Conservation (phyloP, 805 yeast species). For the Kodamaea kakaduensis region DNA sequence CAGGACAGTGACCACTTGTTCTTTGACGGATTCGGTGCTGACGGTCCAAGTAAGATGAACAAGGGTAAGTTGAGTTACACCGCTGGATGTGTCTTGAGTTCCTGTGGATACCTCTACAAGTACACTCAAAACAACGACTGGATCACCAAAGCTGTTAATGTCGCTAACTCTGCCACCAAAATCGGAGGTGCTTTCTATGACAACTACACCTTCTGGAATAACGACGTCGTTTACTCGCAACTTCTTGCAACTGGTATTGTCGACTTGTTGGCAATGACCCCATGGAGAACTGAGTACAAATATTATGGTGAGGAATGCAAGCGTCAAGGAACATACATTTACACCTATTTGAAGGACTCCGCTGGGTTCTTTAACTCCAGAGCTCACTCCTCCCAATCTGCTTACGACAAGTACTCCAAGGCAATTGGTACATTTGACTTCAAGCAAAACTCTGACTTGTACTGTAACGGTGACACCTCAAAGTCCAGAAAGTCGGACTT, state of each 20-base stretch:
- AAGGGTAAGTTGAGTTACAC: slow-evolving; percentile 28
- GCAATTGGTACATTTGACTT: too few species aligned
- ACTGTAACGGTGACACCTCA: slow-evolving; percentile 10
- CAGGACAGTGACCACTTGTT: slow-evolving; percentile 20
- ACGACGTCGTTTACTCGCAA: slow-evolving; percentile 20
- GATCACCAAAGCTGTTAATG: slow-evolving; percentile 15
- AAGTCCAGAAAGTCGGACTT: slow-evolving; percentile 11
- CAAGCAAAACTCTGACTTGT: slow-evolving; percentile 1
- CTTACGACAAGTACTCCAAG: slow-evolving; percentile 4
- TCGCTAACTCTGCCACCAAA: slow-evolving; percentile 18
- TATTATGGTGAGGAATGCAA: slow-evolving; percentile 12
- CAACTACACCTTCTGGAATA: slow-evolving; percentile 19
- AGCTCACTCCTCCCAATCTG: background rate
- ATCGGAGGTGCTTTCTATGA: slow-evolving; percentile 14
- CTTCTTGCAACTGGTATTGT: slow-evolving; percentile 22
- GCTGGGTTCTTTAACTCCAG: too few species aligned
- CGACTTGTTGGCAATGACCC: slow-evolving; percentile 15
- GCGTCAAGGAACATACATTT: slow-evolving; percentile 15
- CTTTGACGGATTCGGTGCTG: slow-evolving; percentile 19
- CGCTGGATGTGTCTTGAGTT: slow-evolving; percentile 22
- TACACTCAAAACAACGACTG: slow-evolving; percentile 14
- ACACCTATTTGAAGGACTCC: slow-evolving; percentile 14
- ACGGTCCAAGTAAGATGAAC: slow-evolving; percentile 9
- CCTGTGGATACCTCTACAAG: slow-evolving; percentile 18
- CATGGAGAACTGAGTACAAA: slow-evolving; percentile 4